phyloP scores from a whole-genome alignment of 2,329 filamentous ascomycete species.

The Chrysosporium keratinophilum region DNA sequence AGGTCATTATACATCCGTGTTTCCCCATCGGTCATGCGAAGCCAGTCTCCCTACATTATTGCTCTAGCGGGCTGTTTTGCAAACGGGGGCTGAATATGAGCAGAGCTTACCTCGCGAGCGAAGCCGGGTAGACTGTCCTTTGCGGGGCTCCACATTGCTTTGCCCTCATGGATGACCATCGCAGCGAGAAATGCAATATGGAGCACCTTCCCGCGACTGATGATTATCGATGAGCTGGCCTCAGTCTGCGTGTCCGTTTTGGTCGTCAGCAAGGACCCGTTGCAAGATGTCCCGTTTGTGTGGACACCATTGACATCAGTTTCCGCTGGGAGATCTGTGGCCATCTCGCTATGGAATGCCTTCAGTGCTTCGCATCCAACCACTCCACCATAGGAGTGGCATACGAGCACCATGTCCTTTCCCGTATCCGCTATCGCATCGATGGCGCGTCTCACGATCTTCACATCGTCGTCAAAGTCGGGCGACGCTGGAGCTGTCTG shows the following conservation, averaged over 20 bases:
- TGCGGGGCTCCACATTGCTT: conserved; percentile 3
- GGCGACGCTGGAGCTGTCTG: conserved; percentile 1
- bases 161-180: conserved; percentile 5
- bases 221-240: not conserved
- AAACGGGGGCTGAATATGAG: too few species aligned
- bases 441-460: conserved; percentile 10
- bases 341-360: conserved; percentile 11
- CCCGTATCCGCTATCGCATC: conserved; percentile 15
- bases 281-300: too few species aligned
- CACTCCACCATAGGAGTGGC: conserved; percentile 19
- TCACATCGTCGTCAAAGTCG: conserved; percentile 13
- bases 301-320: too few species aligned
- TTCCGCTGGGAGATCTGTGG: not conserved
- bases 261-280: too few species aligned
- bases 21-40: conserved; percentile 9
- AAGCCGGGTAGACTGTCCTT: not conserved
- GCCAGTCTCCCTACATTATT: not conserved
- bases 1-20: conserved; percentile 13
- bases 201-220: conserved; percentile 8
- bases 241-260: not conserved
- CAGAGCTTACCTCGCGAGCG: too few species aligned
- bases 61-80: too few species aligned
- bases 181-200: conserved; percentile 11
- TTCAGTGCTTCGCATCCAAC: conserved; percentile 16
- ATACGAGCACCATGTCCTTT: conserved; percentile 16